Base-by-base conservation (phyloP, 2,329 filamentous ascomycete genomes). In the Phoma sp. region DNA sequence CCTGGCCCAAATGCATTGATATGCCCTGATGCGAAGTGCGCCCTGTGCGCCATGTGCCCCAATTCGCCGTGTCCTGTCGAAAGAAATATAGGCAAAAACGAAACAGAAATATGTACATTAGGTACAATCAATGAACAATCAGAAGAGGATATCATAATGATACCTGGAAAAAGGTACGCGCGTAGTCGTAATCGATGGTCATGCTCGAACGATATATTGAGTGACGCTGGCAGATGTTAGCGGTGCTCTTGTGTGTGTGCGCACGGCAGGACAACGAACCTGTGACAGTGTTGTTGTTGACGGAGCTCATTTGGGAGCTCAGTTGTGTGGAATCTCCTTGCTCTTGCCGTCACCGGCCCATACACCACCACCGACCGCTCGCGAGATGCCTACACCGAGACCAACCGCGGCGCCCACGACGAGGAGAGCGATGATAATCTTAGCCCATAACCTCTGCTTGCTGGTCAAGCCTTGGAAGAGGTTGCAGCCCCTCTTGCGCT, bases 361-460 rank as follows among this genome's bases (percentile, higher is more conserved):
- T 38, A 81, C 78, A 41, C 77, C 77, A 33, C 80, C 80, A 51
- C 80, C 77, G 3, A 82, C 80, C 15, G 79, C 79, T 40, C 74
- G 71, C 57, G 76, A 79, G 60, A 82, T 81, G 51, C 80, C 80
- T 24, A 82, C 76, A 50, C 78, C 79, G 33, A 82, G 67, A 17
- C 77, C 80, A 2, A 81, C 78, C 8, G 79, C 78, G 21, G 78
- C 70, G 21, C 77, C 80, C 13, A 81, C 62, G 40, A 82, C 63
- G 46, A 81, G 60, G 46, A 81, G 61, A 40, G 76, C 80, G 52
- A 81, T 74, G 49, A 76, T 50, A 49, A 81, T 76, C 74, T 80
- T 79, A 57, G 72, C 70, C 63, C 72, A 74, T 47, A 81, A 62
- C 62, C 75, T 74, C 68, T 80, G 77, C 65, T 74, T 77, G 70